phyloP scores from a whole-genome alignment of 106 monocot species.

The Apostasia shenzhenica region DNA sequence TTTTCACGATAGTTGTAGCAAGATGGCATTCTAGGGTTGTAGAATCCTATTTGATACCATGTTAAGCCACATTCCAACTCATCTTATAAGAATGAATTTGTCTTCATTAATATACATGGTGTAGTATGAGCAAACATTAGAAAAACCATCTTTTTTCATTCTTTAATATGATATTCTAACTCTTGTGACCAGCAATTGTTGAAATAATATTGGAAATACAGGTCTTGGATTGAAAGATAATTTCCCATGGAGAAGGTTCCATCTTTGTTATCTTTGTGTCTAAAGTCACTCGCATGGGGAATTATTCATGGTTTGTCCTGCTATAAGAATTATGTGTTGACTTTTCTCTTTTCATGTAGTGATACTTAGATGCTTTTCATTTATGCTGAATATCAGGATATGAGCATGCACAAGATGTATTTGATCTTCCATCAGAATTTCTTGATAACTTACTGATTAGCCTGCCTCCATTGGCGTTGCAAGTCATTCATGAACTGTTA shows the following conservation, averaged over 20 bases:
- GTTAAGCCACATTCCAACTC: too few relatives aligned
- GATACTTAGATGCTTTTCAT: not conserved
- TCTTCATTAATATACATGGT: too few relatives aligned
- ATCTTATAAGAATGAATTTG: too few relatives aligned
- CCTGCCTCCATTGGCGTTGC: slow-evolving; percentile 11
- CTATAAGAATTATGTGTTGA: not conserved
- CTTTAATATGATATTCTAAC: too few relatives aligned
- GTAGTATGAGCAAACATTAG: too few relatives aligned
- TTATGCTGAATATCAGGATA: not conserved
- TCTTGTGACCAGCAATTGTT: too few relatives aligned
- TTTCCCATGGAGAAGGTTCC: not conserved
- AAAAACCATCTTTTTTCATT: too few relatives aligned
- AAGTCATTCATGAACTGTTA: slow-evolving; percentile 6
- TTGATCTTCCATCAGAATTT: slow-evolving; percentile 5
- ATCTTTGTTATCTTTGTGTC: slow-evolving; percentile 6
- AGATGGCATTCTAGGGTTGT: too few relatives aligned
- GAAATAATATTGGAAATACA: too few relatives aligned
- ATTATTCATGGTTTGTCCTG: slow-evolving; percentile 8
- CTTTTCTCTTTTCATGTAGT: not conserved
- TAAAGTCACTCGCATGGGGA: slow-evolving; percentile 2
- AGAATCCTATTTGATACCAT: too few relatives aligned
- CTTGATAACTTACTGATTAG: slow-evolving; percentile 3
- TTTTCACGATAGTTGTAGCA: too few relatives aligned
- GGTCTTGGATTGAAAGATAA: too few relatives aligned
- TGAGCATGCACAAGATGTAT: not conserved